A percentile compares a stretch with the other conserved stretches of the same genome.
Conservation (phyloP, 2,329 filamentous ascomycete genomes). For the Colletotrichum scovillei region DNA sequence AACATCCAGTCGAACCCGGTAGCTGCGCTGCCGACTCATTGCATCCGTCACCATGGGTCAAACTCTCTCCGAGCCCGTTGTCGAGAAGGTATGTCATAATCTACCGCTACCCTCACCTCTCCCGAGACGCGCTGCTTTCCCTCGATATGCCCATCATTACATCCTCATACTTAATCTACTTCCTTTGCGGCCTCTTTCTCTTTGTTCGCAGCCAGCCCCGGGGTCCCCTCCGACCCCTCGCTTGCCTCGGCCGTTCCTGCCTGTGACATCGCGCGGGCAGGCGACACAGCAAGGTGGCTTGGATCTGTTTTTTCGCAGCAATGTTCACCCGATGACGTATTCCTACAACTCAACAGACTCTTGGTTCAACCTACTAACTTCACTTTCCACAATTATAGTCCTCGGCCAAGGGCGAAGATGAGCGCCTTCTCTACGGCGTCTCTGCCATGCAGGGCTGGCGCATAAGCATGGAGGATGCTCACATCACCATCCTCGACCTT, state of each 20-base stretch:
- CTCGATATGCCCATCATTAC: background rate
- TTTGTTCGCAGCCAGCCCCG: background rate
- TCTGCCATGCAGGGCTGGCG: slow-evolving; percentile 99
- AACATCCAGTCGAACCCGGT: slow-evolving; percentile 35
- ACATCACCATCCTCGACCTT: slow-evolving; percentile 90
- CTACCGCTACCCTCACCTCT: slow-evolving; percentile 1
- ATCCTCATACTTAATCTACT: background rate
- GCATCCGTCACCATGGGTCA: slow-evolving; percentile 82
- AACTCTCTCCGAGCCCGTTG: slow-evolving; percentile 98
- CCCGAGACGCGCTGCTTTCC: background rate
- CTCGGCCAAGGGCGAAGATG: slow-evolving; percentile 92
- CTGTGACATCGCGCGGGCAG: slow-evolving; percentile 22
- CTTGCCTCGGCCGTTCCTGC: background rate
- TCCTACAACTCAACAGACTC: background rate
- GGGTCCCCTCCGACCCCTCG: background rate
- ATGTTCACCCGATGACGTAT: slow-evolving; percentile 27
- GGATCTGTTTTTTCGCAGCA: background rate
- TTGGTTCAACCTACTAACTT: slow-evolving; percentile 19
- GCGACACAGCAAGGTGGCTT: slow-evolving; percentile 11
- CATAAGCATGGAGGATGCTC: slow-evolving; percentile 99
- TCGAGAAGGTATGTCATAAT: slow-evolving; percentile 88
- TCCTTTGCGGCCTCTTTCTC: background rate
- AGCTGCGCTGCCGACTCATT: slow-evolving; percentile 44
- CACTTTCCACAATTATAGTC: slow-evolving; percentile 63
- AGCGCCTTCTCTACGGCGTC: slow-evolving; percentile 90